A percentile compares a stretch with the other conserved stretches of the same genome.
These are phyloP conservation scores for Cladophialophora bantiana DNA, from an alignment of 2,329 filamentous ascomycete species.

Conservation along the genomic window DNA sequence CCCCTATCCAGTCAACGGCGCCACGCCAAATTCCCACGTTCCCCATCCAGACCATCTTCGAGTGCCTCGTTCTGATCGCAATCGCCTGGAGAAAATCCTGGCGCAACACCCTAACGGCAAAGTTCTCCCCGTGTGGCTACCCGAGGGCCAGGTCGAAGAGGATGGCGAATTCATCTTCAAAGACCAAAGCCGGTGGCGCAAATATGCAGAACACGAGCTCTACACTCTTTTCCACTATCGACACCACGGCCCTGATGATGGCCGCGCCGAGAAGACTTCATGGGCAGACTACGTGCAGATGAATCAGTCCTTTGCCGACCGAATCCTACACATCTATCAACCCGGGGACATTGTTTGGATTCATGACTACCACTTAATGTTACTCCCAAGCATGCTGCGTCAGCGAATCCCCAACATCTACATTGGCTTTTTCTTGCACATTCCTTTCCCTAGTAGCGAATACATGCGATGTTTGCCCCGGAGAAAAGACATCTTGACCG, in stretches of 20 bases:
- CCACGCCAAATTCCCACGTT: conserved; percentile 12
- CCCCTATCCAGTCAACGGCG: conserved; percentile 56
- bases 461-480: conserved; percentile 88
- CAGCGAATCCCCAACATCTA: conserved; percentile 88
- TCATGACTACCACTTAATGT: conserved; percentile 91
- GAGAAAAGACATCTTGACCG: conserved; percentile 88
- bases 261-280: conserved; percentile 77
- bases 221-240: conserved; percentile 97
- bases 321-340: conserved; percentile 86
- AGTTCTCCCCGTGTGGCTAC: conserved; percentile 87
- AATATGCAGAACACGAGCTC: conserved; percentile 88
- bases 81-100: conserved; percentile 76
- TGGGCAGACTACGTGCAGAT: conserved; percentile 94
- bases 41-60: conserved; percentile 72
- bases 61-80: conserved; percentile 73
- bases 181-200: conserved; percentile 85
- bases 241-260: conserved; percentile 87
- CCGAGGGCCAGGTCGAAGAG: conserved; percentile 74
- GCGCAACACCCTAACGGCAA: conserved; percentile 75
- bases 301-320: conserved; percentile 90
- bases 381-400: conserved; percentile 86
- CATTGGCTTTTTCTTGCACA: conserved; percentile 92
- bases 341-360: conserved; percentile 91
- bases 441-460: conserved; percentile 94
- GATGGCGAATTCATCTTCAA: conserved; percentile 74